Base-by-base conservation (phyloP, 2,329 filamentous ascomycete genomes). In the Zalaria sp. region DNA sequence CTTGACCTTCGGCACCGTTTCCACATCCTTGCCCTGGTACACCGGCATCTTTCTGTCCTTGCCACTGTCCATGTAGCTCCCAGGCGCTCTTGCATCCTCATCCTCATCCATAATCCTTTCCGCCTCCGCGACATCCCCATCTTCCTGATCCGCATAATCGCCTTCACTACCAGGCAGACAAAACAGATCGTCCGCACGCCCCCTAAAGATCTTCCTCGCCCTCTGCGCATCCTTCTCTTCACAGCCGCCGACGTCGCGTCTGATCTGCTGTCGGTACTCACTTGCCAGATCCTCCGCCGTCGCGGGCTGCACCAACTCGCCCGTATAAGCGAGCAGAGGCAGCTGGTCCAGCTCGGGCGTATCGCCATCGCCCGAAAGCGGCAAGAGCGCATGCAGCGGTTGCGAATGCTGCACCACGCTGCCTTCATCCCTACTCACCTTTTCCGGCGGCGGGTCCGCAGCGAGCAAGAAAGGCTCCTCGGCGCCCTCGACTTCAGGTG, bases 191-290 rank as follows among this genome's bases (percentile, higher is more conserved):
- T 64, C 60, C 1, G 74, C 67, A 34, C 63, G 64, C 26, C 59
- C 57, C n/a, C 61, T 49, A 28, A 54, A 35, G 46, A 53, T 39
- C 53, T 54, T 51, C 39, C 55, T 52, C 50, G 58, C 52, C 49
- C 53, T 57, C 4, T 53, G 53, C 43, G 52, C 55, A 26, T 55
- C 55, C 5, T 61, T 57, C 2, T 53, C 57, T 25, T 57, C 56
- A 52, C 86, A 93, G 1, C 73, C 74, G n/a, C 86, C 86, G 9
- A 85, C 70, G 3, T 73, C 64, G 40, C 62, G 59, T 35, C 77
- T 72, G 54, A 91, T 89, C 9, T 65, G 53, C 0, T 60, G 53
- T 4, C 72, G 64, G 52, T 79, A 86, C 4, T 68, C 62, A 1
- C 57, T 46, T 2, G 77, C 72, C 2, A 60, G 58, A 2, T 57